Evolutionary conservation across 768 basidiomycete genomes (phyloP).

Genomic region (Aureoboletus auriporus): DNA sequence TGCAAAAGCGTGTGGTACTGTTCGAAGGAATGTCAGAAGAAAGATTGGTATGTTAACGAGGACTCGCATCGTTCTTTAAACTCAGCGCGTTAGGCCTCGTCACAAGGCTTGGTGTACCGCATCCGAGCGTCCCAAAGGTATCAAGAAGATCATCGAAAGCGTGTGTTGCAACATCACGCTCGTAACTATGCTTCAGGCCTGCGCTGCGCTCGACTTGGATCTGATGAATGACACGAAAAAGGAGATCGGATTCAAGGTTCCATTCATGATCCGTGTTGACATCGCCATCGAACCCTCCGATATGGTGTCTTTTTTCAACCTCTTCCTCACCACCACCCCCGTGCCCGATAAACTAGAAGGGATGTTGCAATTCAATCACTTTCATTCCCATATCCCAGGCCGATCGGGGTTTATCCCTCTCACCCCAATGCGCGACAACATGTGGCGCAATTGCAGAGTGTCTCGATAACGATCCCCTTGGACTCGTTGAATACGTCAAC

Average conservation of each 20-base stretch:
- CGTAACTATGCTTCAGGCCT: not conserved
- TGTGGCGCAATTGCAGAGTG: conserved; percentile 7
- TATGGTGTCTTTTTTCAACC: conserved; percentile 1
- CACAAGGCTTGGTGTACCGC: conserved; percentile 11
- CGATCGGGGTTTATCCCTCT: conserved; percentile 7
- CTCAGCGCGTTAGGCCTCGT: conserved; percentile 2
- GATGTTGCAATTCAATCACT: conserved; percentile 15
- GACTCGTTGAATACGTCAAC: conserved; percentile 16
- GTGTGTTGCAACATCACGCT: conserved; percentile 7
- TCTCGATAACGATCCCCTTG: not conserved
- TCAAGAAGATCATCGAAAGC: conserved; percentile 11
- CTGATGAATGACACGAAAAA: conserved; percentile 1
- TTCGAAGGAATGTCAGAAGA: conserved; percentile 20
- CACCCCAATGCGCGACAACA: not conserved
- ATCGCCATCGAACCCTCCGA: conserved; percentile 14
- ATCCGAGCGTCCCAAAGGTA: conserved; percentile 13
- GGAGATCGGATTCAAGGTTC: conserved; percentile 11
- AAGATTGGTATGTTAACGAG: conserved; percentile 9
- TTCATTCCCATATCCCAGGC: conserved; percentile 9
- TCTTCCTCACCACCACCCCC: conserved; percentile 8
- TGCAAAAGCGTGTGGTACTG: conserved; percentile 21
- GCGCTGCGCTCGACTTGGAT: not conserved
- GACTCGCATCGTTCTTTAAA: not conserved
- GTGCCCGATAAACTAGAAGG: conserved; percentile 5
- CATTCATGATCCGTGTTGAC: conserved; percentile 14